Conservation (phyloP, 495 filamentous ascomycete species). For the Hyaloscypha hepaticicola region DNA sequence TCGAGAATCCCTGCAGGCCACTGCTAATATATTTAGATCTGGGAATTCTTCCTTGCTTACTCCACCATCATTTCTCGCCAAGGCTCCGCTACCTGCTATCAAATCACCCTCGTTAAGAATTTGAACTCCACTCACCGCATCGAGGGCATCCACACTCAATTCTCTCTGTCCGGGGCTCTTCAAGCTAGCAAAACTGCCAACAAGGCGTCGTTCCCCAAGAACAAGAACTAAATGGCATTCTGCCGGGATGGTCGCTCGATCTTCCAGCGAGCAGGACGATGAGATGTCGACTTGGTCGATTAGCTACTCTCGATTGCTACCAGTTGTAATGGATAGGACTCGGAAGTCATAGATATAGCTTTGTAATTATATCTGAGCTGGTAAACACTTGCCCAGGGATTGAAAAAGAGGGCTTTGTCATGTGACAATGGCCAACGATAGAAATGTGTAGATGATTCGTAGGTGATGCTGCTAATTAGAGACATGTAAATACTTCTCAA, state of each 20-base stretch:
- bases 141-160: conserved; percentile 79
- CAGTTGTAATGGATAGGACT: not conserved
- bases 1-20: not conserved
- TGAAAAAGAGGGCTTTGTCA: not conserved
- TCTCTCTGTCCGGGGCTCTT: conserved; percentile 71
- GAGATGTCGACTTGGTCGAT: not conserved
- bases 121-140: conserved; percentile 94
- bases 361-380: conserved; percentile 5
- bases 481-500: conserved; percentile 3
- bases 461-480: conserved; percentile 6
- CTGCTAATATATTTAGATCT: conserved; percentile 64
- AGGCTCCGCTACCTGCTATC: conserved; percentile 91
- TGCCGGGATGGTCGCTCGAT: not conserved
- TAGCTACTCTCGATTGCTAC: not conserved
- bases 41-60: conserved; percentile 96
- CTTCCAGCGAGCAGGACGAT: not conserved
- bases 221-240: not conserved
- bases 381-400: not conserved
- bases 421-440: not conserved
- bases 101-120: conserved; percentile 96
- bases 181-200: conserved; percentile 38
- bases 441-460: conserved; percentile 1
- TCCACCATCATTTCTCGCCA: conserved; percentile 93
- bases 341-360: not conserved
- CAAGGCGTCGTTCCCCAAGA: conserved; percentile 40